These are phyloP conservation scores for Aureobasidium sp. DNA, from an alignment of 2,329 filamentous ascomycete genomes.

Conservation along the genomic window DNA sequence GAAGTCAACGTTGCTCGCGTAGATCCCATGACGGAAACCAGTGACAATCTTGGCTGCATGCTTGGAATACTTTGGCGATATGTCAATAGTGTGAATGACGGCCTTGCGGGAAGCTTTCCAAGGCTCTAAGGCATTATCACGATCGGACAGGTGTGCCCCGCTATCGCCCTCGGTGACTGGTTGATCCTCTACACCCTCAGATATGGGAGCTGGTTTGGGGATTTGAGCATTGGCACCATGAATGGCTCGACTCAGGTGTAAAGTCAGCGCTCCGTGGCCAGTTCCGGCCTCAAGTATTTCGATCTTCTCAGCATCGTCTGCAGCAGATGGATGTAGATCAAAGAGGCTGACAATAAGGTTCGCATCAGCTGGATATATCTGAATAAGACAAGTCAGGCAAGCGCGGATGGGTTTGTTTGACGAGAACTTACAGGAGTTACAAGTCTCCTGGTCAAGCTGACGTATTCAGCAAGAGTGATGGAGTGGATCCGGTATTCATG, in stretches of 20 bases:
- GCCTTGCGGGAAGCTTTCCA: conserved; percentile 50
- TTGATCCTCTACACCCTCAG: conserved; percentile 20
- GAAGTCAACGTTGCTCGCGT: conserved; percentile 65
- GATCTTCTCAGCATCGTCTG: conserved; percentile 38
- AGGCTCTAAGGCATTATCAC: conserved; percentile 20
- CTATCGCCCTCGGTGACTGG: conserved; percentile 23
- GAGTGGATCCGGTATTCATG: conserved; percentile 50
- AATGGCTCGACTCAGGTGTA: conserved; percentile 68
- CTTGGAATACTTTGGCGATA: conserved; percentile 52
- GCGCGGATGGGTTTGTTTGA: neutral
- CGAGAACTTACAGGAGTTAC: conserved; percentile 63
- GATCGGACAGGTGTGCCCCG: conserved; percentile 19
- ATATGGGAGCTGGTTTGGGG: conserved; percentile 35
- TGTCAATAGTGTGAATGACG: conserved; percentile 69
- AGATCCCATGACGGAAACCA: conserved; percentile 63
- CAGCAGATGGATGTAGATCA: conserved; percentile 52
- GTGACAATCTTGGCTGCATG: conserved; percentile 59
- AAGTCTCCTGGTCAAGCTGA: conserved; percentile 56
- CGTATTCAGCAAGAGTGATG: conserved; percentile 67
- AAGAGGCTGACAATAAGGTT: conserved; percentile 68
- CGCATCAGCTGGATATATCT: conserved; percentile 70
- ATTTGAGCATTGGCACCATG: conserved; percentile 61
- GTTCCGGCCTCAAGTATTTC: conserved; percentile 81
- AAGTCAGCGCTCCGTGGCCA: conserved; percentile 71
- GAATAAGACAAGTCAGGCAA: conserved; percentile 16